A percentile compares a stretch with the other conserved stretches of the same genome.
Conservation (phyloP, 805 yeast species). For the Scheffersomyces spartinae region DNA sequence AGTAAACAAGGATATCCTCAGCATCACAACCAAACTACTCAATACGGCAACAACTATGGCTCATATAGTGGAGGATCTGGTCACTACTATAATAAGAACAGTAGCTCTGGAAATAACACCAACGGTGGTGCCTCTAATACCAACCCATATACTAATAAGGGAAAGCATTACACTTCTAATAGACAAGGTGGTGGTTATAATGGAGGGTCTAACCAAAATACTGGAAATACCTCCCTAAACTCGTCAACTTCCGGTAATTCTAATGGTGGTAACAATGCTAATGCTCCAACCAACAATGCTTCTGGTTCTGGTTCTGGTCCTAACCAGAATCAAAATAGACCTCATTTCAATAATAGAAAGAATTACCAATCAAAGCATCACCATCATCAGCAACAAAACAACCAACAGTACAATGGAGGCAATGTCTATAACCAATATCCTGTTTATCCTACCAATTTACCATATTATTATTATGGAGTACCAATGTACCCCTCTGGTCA, state of each 20-base stretch:
- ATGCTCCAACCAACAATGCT: no score
- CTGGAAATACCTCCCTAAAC: no score
- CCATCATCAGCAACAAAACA: conserved; percentile 3
- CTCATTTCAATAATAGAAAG: conserved; percentile 8
- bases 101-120: conserved; percentile 4
- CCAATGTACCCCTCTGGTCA: no score
- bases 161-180: conserved; percentile 5
- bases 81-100: conserved; percentile 4
- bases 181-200: no score
- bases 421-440: conserved; percentile 12
- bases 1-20: conserved; percentile 2
- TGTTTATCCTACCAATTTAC: no score
- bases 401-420: conserved; percentile 6
- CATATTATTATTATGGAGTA: no score
- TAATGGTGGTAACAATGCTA: no score
- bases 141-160: conserved; percentile 6
- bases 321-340: no score
- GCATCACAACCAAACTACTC: conserved; percentile 2
- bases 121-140: no score
- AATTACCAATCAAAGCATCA: conserved; percentile 5
- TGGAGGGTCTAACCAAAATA: conserved; percentile 1
- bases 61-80: conserved; percentile 1
- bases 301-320: no score
- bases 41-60: conserved; percentile 3
- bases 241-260: no score